Evolutionary conservation across 192 early-diverging fungal species (phyloP), one percentile per base, ranked within the genome.

Genomic region (Linnemannia schmuckeri): DNA sequence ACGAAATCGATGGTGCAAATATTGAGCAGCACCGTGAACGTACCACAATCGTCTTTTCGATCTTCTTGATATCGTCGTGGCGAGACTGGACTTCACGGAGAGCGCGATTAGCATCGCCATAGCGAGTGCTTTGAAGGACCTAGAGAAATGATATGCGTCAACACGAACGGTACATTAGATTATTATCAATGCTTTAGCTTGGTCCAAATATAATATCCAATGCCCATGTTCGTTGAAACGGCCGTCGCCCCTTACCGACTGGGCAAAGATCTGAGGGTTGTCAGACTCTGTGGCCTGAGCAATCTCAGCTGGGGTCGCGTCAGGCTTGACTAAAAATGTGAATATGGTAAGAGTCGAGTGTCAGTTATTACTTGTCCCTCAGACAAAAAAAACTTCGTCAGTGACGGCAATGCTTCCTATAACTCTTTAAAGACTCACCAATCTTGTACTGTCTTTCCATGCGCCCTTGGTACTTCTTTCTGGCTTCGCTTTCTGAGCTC

Each of bases 1-100:
- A 30, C n/a, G 30, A 42, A 13, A 42, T 74, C 27, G 40, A 38
- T n/a, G 44, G 47, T 6, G 47, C 40, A 74, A 74, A 47, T n/a
- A 49, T 22, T 18, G 30, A 44, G 46, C 42, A 44, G 13, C 4
- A 3, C 3, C 4, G 10, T 40, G 27, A 22, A 89, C 90, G 77
- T 91, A 96, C 96, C 74, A 96, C 79, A 82, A 97, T 96, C 22
- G 94, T 95, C 82, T 93, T 94, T 89, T 97, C 97, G 82, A 97
- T 97, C 89, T 94, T 93, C 78, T 96, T 91, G 71, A 97, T 96
- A 78, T 97, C 97, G 75, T 94, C 89, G 79, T 97, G 97, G 47
- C 96, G 90, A 76, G 93, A 90, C 89, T 97, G 96, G 47, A 97
- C 96, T 88, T 97, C 96, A 42, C 92, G 83, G 27, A 97, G 82